These are phyloP conservation scores for Phytophthora pistaciae DNA, from an alignment of 352 stramenopile genomes.

Conservation along the genomic window DNA sequence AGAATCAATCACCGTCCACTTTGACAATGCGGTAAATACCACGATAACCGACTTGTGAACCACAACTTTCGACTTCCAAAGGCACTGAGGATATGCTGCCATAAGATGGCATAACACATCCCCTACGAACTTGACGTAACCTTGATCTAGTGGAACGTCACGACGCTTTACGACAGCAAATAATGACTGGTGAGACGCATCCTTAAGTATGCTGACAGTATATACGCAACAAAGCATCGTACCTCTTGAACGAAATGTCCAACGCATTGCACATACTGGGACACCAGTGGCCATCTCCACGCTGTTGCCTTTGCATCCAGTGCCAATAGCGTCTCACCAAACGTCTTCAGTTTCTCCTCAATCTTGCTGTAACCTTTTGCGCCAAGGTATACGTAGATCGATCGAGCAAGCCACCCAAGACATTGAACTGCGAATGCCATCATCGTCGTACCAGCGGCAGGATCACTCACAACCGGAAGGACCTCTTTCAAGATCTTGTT, in stretches of 20 bases:
- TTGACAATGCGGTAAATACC: conserved; percentile 54
- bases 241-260: conserved; percentile 67
- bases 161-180: conserved; percentile 30
- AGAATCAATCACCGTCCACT: conserved; percentile 43
- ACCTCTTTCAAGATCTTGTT: conserved; percentile 83
- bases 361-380: conserved; percentile 67
- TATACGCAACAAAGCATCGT: conserved; percentile 3
- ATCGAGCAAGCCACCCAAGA: conserved; percentile 52
- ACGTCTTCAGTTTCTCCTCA: conserved; percentile 69
- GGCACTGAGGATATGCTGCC: conserved; percentile 65
- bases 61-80: conserved; percentile 67
- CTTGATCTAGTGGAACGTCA: conserved; percentile 44
- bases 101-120: conserved; percentile 71
- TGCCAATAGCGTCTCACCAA: conserved; percentile 75
- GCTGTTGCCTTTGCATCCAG: conserved; percentile 57
- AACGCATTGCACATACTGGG: conserved; percentile 65
- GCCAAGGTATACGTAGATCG: conserved; percentile 64
- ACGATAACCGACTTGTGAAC: conserved; percentile 62
- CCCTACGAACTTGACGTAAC: conserved; percentile 62
- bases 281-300: conserved; percentile 68
- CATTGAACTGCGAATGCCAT: conserved; percentile 69
- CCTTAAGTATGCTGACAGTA: background rate
- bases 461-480: conserved; percentile 65
- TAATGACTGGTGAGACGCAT: conserved; percentile 10
- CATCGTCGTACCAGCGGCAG: conserved; percentile 35